Percentiles rank a stretch among this genome's conserved stretches.
Conservation (phyloP, 2,329 filamentous ascomycete species). For the Tolypocladium guangdongense region DNA sequence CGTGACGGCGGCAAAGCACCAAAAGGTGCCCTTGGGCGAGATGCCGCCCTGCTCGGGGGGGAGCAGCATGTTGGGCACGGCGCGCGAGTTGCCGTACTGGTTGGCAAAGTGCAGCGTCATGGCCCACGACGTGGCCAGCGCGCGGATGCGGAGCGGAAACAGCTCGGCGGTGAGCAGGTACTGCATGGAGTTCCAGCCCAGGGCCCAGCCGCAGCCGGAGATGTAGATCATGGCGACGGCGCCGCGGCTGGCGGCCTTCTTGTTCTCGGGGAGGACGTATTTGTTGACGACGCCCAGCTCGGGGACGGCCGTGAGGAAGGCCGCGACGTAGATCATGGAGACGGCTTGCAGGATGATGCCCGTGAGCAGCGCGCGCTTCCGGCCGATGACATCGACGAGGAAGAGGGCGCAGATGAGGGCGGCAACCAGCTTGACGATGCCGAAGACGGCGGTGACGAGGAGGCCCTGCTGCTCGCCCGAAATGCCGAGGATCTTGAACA, state of each 20-base stretch:
- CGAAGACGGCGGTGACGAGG: slow-evolving; percentile 65
- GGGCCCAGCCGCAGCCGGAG: slow-evolving; percentile 57
- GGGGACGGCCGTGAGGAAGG: slow-evolving; percentile 53
- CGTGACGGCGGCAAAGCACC: slow-evolving; percentile 63
- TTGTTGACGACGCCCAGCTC: slow-evolving; percentile 37
- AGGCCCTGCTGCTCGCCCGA: slow-evolving; percentile 57
- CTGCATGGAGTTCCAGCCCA: slow-evolving; percentile 68
- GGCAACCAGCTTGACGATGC: slow-evolving; percentile 60
- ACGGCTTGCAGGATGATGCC: slow-evolving; percentile 51
- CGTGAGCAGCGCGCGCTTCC: slow-evolving; percentile 53
- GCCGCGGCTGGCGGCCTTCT: slow-evolving; percentile 49
- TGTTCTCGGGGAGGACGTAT: slow-evolving; percentile 32
- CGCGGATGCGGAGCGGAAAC: slow-evolving; percentile 64
- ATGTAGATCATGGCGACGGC: slow-evolving; percentile 67
- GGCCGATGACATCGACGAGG: slow-evolving; percentile 68
- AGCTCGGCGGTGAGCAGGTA: slow-evolving; percentile 70
- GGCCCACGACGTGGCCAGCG: slow-evolving; percentile 57
- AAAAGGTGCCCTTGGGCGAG: slow-evolving; percentile 58
- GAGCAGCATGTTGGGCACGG: slow-evolving; percentile 66
- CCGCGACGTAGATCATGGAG: slow-evolving; percentile 51
- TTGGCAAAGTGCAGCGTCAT: slow-evolving; percentile 75
- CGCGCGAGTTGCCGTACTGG: slow-evolving; percentile 67
- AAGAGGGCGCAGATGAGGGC: slow-evolving; percentile 63
- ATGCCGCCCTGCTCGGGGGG: slow-evolving; percentile 32
- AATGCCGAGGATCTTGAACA: slow-evolving; percentile 63